Evolutionary conservation across 257 asterid species (phyloP).

Genomic region (Osmanthus fragrans): DNA sequence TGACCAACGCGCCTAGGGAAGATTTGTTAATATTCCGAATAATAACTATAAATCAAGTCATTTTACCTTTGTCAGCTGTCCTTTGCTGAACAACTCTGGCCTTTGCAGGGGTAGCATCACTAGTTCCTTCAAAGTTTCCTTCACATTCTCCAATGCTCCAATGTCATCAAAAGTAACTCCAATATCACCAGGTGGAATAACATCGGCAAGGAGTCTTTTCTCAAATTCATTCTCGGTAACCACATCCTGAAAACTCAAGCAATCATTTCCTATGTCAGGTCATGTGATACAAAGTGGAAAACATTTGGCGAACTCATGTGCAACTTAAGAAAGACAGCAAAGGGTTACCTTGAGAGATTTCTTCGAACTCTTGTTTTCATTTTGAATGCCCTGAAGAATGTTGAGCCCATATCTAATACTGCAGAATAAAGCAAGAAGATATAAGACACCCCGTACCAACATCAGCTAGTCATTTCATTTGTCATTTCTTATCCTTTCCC

Average conservation of each 20-base stretch:
- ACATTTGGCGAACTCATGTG: background rate
- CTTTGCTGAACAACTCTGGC: conserved; percentile 55
- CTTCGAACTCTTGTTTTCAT: conserved; percentile 68
- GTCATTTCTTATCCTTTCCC: background rate
- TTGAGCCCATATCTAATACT: conserved; percentile 72
- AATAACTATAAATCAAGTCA: background rate
- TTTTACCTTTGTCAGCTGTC: conserved; percentile 53
- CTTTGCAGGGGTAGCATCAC: conserved; percentile 57
- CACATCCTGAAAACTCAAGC: conserved; percentile 41
- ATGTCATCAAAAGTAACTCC: conserved; percentile 53
- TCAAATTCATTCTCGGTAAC: conserved; percentile 54
- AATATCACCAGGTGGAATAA: conserved; percentile 50
- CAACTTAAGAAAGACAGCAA: conserved; percentile 10
- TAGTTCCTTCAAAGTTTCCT: conserved; percentile 50
- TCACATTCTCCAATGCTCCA: conserved; percentile 57
- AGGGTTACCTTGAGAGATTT: conserved; percentile 77
- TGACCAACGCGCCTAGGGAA: background rate
- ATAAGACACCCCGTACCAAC: conserved; percentile 10
- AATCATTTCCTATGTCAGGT: conserved; percentile 2
- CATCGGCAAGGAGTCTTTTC: conserved; percentile 50
- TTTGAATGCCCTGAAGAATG: conserved; percentile 68
- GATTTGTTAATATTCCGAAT: background rate
- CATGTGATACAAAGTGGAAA: background rate
- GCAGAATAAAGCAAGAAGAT: conserved; percentile 28
- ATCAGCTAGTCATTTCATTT: conserved; percentile 1